Evolutionary conservation across 1,284 basidiomycete species (phyloP).

Genomic region (Coriolopsis trogii): DNA sequence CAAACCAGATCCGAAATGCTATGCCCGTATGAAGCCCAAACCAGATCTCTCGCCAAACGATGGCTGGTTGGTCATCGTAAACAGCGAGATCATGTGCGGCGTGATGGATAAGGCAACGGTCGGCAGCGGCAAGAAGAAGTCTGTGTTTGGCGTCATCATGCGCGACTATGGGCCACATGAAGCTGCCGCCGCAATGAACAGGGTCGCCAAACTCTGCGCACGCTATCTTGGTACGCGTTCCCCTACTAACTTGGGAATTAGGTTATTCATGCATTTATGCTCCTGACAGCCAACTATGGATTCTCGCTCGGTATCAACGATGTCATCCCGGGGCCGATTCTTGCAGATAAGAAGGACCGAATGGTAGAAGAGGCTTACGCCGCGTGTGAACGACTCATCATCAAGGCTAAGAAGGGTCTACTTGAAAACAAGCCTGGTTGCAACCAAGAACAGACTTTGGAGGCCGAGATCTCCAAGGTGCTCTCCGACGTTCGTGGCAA

Average conservation of each 20-base stretch:
- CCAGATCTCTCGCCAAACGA: conserved; percentile 96
- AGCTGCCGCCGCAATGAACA: conserved; percentile 95
- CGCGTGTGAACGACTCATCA: conserved; percentile 87
- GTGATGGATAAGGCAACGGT: conserved; percentile 99
- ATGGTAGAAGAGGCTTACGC: conserved; percentile 91
- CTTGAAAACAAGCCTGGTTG: conserved; percentile 97
- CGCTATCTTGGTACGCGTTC: conserved; percentile 80
- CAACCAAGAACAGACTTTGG: conserved; percentile 95
- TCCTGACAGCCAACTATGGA: conserved; percentile 83
- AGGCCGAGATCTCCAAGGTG: conserved; percentile 92
- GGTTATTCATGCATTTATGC: not conserved
- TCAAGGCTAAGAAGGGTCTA: conserved; percentile 88
- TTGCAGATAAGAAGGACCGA: conserved; percentile 82
- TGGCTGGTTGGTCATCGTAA: conserved; percentile 96
- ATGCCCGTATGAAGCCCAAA: conserved; percentile 60
- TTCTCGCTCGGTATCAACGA: conserved; percentile 99
- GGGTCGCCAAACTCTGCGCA: conserved; percentile 94
- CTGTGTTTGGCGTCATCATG: conserved; percentile 97
- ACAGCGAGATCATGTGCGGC: conserved; percentile 99
- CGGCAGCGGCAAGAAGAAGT: conserved; percentile 99
- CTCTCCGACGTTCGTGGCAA: conserved; percentile 95
- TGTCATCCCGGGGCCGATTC: conserved; percentile 91
- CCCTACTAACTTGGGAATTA: not conserved
- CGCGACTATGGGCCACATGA: conserved; percentile 96
- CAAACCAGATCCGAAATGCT: conserved; percentile 72